Evolutionary conservation across 2,329 filamentous ascomycete species (phyloP).

Genomic region (Exophiala phaeomuriformis): DNA sequence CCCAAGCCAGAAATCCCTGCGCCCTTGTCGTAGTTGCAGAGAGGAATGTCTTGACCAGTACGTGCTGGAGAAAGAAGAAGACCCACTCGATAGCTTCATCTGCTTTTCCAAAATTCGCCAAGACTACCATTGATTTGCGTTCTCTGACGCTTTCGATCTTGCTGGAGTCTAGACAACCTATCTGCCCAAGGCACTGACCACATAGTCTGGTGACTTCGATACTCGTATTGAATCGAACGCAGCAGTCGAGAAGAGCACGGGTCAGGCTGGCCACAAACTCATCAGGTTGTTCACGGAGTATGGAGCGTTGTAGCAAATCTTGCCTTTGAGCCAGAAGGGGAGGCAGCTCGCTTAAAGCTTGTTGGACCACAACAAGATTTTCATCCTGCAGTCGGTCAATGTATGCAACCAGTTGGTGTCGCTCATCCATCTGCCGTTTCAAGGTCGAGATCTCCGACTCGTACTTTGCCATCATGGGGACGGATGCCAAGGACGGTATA

Average conservation of each 20-base stretch:
- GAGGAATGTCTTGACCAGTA: constrained; percentile 83
- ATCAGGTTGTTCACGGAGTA: constrained; percentile 76
- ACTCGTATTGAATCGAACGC: constrained; percentile 66
- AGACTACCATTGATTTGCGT: constrained; percentile 73
- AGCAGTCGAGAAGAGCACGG: constrained; percentile 76
- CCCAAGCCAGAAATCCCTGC: constrained; percentile 87
- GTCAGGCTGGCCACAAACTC: constrained; percentile 63
- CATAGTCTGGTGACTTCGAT: constrained; percentile 64
- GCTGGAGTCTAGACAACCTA: constrained; percentile 89
- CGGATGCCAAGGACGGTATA: constrained; percentile 68
- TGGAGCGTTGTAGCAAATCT: constrained; percentile 67
- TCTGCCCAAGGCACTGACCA: constrained; percentile 73
- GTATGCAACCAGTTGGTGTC: constrained; percentile 63
- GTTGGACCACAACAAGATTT: constrained; percentile 74
- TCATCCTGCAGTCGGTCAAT: constrained; percentile 70
- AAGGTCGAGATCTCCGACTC: constrained; percentile 59
- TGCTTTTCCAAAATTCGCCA: constrained; percentile 74
- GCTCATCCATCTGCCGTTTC: constrained; percentile 58
- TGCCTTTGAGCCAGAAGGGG: constrained; percentile 67
- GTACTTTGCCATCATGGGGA: constrained; percentile 61
- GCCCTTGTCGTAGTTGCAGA: constrained; percentile 80
- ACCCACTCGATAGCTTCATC: constrained; percentile 80
- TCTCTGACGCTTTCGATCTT: constrained; percentile 72
- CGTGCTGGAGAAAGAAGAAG: constrained; percentile 74
- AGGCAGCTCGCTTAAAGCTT: constrained; percentile 70